Evolutionary conservation across 2,329 filamentous ascomycete genomes (phyloP), one percentile per base, ranked within the genome.

Genomic region (Stemphylium beticola): DNA sequence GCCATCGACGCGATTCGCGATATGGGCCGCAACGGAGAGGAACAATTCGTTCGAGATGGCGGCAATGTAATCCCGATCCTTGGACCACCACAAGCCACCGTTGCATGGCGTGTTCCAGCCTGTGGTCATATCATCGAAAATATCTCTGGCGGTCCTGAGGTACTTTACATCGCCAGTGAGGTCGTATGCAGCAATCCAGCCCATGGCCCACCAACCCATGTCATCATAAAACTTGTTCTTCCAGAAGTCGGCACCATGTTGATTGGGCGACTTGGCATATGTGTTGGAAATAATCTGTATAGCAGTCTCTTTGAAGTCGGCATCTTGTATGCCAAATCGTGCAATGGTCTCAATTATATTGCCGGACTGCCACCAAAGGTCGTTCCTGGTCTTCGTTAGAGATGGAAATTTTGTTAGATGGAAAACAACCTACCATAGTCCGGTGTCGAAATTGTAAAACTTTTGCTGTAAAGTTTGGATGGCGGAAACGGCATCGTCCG

Each of bases 201-300:
- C 85, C 53, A 87, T 76, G 9, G 81, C 84, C 85, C 85, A 87
- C 85, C 85, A 87, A n/a, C 83, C 80, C 65, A 84, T 82, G 62
- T 87, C 85, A 58, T 87, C 85, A 59, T 84, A 85, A 54, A 74
- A 85, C 6, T 80, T 78, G 55, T 85, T 83, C 50, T 81, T 69
- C 64, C 83, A 85, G 17, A 59, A 55, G 0, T 54, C 67, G 26
- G 60, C 63, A 11, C 65, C 67, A 10, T 61, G 53, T 34, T 64
- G 63, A 15, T 72, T 67, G 10, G 58, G 55, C 0, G 70, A 69
- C 42, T 74, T 74, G 29, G 62, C 55, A 46, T 70, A 73, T 14
- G 73, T 75, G 50, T 69, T 75, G 46, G 65, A 64, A 24, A 74
- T 53, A 29, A 74, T 72, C 36, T 68, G 57, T 9, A 59, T 53